Conservation (phyloP, 1,284 basidiomycete species). For the Cryptococcus floricola region DNA sequence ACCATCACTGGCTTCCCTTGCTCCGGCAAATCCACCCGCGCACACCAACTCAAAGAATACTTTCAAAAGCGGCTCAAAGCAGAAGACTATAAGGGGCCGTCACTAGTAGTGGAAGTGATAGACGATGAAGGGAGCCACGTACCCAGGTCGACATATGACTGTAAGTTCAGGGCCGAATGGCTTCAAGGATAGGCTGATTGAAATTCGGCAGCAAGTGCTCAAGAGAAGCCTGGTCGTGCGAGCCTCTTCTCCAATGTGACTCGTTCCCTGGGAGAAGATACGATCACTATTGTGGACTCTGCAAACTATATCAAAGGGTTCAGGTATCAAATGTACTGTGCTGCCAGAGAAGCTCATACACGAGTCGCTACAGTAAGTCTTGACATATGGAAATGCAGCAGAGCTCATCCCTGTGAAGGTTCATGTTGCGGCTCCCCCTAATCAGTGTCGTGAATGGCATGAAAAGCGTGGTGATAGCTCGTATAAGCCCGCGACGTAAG, state of each 20-base stretch:
- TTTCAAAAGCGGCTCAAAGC: slow-evolving; percentile 59
- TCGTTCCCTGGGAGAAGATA: slow-evolving; percentile 66
- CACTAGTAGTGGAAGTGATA: slow-evolving; percentile 62
- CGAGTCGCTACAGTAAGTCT: slow-evolving; percentile 78
- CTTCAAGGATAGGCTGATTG: not conserved
- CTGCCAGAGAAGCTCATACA: slow-evolving; percentile 79
- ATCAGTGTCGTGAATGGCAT: slow-evolving; percentile 77
- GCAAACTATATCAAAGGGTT: slow-evolving; percentile 97
- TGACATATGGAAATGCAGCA: not conserved
- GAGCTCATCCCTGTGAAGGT: slow-evolving; percentile 36
- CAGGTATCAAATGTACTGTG: slow-evolving; percentile 96
- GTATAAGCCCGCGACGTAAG: slow-evolving; percentile 74
- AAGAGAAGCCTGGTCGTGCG: slow-evolving; percentile 85
- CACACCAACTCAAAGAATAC: slow-evolving; percentile 60
- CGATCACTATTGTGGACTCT: slow-evolving; percentile 82
- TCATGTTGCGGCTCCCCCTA: slow-evolving; percentile 69
- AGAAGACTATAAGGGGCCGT: slow-evolving; percentile 55
- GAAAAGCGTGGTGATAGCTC: slow-evolving; percentile 39
- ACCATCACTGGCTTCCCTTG: slow-evolving; percentile 87
- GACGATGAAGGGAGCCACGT: slow-evolving; percentile 74
- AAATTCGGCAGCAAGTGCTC: slow-evolving; percentile 60
- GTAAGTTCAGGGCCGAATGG: slow-evolving; percentile 52
- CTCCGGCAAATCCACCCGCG: slow-evolving; percentile 78
- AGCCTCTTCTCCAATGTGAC: slow-evolving; percentile 82
- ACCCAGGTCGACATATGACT: slow-evolving; percentile 65